A percentile compares a stretch with the other conserved stretches of the same genome.
These are phyloP conservation scores for Aspergillus awamori DNA, from an alignment of 2,329 filamentous ascomycete species.

Conservation along the genomic window DNA sequence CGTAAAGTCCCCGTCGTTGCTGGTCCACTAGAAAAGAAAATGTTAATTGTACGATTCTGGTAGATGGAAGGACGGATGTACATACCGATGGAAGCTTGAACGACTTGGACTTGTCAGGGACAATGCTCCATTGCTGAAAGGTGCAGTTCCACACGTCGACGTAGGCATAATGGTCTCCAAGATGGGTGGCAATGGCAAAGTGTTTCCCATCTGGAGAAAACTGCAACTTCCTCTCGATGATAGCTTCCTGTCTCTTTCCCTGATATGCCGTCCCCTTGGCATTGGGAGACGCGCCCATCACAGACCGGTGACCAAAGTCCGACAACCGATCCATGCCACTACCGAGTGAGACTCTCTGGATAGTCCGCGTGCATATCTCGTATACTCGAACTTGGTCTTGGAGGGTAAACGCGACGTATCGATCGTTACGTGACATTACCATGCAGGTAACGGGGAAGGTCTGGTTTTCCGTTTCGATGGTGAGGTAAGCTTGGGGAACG, in stretches of 20 bases:
- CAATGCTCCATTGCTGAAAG: slow-evolving; percentile 22
- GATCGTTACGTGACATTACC: slow-evolving; percentile 28
- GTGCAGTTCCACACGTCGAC: slow-evolving; percentile 28
- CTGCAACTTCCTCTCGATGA: slow-evolving; percentile 36
- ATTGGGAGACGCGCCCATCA: background rate
- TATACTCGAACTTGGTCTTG: slow-evolving; percentile 26
- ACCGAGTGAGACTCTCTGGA: slow-evolving; percentile 19
- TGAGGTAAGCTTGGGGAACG: slow-evolving; percentile 22
- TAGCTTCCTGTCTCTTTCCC: slow-evolving; percentile 23
- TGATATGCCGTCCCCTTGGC: slow-evolving; percentile 7
- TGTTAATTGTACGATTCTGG: slow-evolving; percentile 12
- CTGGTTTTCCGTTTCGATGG: slow-evolving; percentile 34
- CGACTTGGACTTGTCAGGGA: slow-evolving; percentile 19
- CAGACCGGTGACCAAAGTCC: slow-evolving; percentile 9
- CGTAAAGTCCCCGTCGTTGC: slow-evolving; percentile 40
- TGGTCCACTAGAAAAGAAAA: slow-evolving; percentile 27
- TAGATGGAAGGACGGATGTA: background rate
- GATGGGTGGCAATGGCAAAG: slow-evolving; percentile 38
- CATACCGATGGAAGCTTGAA: slow-evolving; percentile 26
- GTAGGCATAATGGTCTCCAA: slow-evolving; percentile 32
- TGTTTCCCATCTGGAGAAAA: slow-evolving; percentile 38
- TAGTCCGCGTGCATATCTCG: slow-evolving; percentile 19
- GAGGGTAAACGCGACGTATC: slow-evolving; percentile 26
- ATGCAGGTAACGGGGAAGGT: slow-evolving; percentile 21
- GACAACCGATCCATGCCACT: slow-evolving; percentile 14